Conservation (phyloP, 768 basidiomycete species). For the Lactarius deliciosus region DNA sequence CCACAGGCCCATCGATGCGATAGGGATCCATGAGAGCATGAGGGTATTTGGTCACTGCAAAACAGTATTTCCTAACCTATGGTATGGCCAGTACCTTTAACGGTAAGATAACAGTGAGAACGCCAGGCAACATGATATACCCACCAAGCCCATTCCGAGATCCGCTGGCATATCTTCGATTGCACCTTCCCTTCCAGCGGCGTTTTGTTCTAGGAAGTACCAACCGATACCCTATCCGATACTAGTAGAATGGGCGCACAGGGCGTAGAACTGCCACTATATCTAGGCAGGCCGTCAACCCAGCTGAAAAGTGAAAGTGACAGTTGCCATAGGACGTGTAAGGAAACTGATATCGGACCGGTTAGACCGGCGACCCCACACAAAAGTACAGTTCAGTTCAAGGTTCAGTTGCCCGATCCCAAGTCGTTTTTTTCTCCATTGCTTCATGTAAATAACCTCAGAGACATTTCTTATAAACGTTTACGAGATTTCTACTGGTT, state of each 20-base stretch:
- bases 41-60: not conserved
- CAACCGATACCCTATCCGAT: not conserved
- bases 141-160: not conserved
- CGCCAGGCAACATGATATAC: not conserved
- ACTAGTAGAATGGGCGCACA: not conserved
- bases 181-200: not conserved
- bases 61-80: not conserved
- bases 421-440: too few species aligned
- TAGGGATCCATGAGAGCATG: not conserved
- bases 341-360: not conserved
- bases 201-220: not conserved
- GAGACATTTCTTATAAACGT: too few species aligned
- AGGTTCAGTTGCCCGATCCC: too few species aligned
- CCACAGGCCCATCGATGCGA: constrained; percentile 10
- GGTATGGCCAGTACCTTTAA: not conserved
- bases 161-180: not conserved
- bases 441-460: too few species aligned
- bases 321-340: not conserved
- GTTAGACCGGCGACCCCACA: not conserved
- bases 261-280: not conserved
- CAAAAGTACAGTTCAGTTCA: too few species aligned
- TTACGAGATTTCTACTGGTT: not conserved
- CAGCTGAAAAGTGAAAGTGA: not conserved
- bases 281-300: not conserved
- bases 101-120: not conserved